These are phyloP conservation scores for Spathaspora passalidarum DNA, from an alignment of 805 yeast genomes.

Conservation along the genomic window DNA sequence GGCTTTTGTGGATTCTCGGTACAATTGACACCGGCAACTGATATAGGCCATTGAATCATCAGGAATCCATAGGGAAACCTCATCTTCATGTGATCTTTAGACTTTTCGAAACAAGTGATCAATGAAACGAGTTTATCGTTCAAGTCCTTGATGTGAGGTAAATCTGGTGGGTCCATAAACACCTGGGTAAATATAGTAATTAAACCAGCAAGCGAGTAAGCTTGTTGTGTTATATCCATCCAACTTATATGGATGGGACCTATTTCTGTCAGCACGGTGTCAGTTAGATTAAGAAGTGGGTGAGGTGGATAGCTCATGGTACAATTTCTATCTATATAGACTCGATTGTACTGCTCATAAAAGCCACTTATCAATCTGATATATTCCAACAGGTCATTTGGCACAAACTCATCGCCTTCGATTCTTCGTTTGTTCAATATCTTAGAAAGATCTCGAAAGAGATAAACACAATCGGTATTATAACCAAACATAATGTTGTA, in stretches of 20 bases:
- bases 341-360: conserved; percentile 6
- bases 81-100: conserved; percentile 6
- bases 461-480: conserved; percentile 35
- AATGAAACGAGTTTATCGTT: conserved; percentile 9
- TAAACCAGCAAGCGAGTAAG: conserved; percentile 33
- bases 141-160: conserved; percentile 30
- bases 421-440: conserved; percentile 25
- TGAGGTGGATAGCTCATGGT: not conserved
- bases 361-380: conserved; percentile 11
- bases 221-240: conserved; percentile 55
- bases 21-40: conserved; percentile 48
- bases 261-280: conserved; percentile 5
- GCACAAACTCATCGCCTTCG: conserved; percentile 7
- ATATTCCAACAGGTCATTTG: conserved; percentile 10
- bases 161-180: conserved; percentile 29
- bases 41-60: conserved; percentile 56
- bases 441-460: conserved; percentile 41
- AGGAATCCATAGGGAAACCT: conserved; percentile 16
- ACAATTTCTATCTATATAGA: conserved; percentile 7
- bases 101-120: conserved; percentile 8
- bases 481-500: conserved; percentile 50
- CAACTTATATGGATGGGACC: conserved; percentile 26
- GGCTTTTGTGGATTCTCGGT: conserved; percentile 29
- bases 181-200: conserved; percentile 33
- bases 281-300: conserved; percentile 7